These are phyloP conservation scores for Cymbopogon flexuosus DNA, from an alignment of 202 grass and related monocot genomes.

Conservation along the genomic window DNA sequence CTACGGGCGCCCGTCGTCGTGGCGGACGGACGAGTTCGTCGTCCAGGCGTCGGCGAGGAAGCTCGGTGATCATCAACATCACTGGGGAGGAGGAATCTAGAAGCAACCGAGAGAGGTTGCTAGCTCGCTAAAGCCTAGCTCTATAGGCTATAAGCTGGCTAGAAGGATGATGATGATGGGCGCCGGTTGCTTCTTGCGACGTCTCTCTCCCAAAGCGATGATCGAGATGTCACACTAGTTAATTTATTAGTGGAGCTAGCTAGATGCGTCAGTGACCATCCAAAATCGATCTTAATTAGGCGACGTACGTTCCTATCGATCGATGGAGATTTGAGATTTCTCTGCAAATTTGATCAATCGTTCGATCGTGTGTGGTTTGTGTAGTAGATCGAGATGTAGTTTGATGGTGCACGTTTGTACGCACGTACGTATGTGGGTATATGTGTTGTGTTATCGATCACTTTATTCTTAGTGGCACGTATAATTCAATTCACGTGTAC, in stretches of 20 bases:
- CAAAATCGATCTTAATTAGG: not conserved
- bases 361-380: constrained; percentile 11
- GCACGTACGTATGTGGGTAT: not conserved
- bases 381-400: not conserved
- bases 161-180: constrained; percentile 13
- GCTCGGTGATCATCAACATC: constrained; percentile 34
- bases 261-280: not conserved
- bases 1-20: not conserved
- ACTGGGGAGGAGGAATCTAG: constrained; percentile 72
- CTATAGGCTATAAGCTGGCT: not conserved
- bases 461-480: not conserved
- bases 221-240: constrained; percentile 27
- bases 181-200: constrained; percentile 45
- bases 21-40: constrained; percentile 46
- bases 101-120: not conserved
- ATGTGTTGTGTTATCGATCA: not conserved
- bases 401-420: constrained; percentile 18
- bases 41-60: constrained; percentile 45
- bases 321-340: constrained; percentile 16
- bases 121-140: not conserved
- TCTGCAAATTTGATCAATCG: not conserved
- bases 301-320: not conserved
- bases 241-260: constrained; percentile 27
- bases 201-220: constrained; percentile 49
- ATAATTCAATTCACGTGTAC: not conserved